A percentile compares a stretch with the other conserved stretches of the same genome.
Conservation (phyloP, 176 grass and related monocot species). For the Carex cristatella region DNA sequence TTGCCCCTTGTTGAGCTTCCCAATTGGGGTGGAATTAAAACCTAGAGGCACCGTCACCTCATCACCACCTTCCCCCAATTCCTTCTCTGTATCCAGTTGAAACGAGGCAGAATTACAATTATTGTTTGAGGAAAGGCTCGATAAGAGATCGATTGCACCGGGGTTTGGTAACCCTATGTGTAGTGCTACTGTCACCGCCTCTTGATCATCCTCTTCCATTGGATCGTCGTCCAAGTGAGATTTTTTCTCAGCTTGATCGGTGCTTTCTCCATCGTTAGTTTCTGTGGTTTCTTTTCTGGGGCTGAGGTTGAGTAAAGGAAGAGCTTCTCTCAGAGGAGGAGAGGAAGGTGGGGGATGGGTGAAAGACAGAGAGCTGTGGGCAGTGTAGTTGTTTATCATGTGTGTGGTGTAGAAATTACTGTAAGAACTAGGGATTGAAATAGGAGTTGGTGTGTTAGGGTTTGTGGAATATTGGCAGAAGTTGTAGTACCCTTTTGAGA, state of each 20-base stretch:
- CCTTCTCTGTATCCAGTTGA: constrained; percentile 38
- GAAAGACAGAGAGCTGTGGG: not conserved
- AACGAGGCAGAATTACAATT: constrained; percentile 1
- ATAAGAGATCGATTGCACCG: constrained; percentile 59
- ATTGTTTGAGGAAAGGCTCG: constrained; percentile 35
- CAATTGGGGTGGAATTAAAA: constrained; percentile 71
- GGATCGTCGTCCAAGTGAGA: constrained; percentile 28
- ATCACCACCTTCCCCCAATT: constrained; percentile 28
- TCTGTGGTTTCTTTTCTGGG: constrained; percentile 24
- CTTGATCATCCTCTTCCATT: constrained; percentile 55
- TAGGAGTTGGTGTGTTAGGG: constrained; percentile 15
- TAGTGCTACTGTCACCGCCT: constrained; percentile 63
- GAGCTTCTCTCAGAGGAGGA: constrained; percentile 71
- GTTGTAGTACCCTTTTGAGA: constrained; percentile 55
- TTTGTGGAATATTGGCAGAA: constrained; percentile 42
- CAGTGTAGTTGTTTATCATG: constrained; percentile 26
- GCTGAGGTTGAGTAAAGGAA: constrained; percentile 74
- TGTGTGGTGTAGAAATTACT: constrained; percentile 23
- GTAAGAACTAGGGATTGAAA: constrained; percentile 27
- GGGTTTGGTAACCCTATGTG: constrained; percentile 60
- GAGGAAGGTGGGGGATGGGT: constrained; percentile 31
- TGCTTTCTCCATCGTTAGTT: not conserved
- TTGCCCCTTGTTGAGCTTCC: constrained; percentile 95
- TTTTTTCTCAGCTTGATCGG: not conserved
- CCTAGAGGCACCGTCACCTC: constrained; percentile 59